Evolutionary conservation across 345 rosid genomes (phyloP).

Genomic region (Streptanthus diversifolius): DNA sequence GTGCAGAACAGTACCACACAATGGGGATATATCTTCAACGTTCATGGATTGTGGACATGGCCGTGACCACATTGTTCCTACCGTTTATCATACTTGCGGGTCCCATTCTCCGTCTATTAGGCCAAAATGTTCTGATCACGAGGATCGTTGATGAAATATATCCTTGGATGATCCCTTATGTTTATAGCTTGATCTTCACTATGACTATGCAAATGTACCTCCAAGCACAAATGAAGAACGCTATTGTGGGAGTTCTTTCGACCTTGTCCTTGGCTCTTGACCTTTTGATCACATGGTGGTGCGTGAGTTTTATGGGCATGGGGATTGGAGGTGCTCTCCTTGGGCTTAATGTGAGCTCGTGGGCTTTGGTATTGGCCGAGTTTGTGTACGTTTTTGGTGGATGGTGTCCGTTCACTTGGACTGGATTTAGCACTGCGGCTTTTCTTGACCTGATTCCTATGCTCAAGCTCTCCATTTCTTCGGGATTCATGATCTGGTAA

Average conservation of each 20-base stretch:
- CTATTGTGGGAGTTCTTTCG: slow-evolving; percentile 41
- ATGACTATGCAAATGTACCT: slow-evolving; percentile 42
- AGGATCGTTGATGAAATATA: slow-evolving; percentile 35
- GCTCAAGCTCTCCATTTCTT: slow-evolving; percentile 56
- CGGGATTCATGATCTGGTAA: slow-evolving; percentile 63
- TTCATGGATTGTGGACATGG: slow-evolving; percentile 46
- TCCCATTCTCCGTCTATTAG: slow-evolving; percentile 39
- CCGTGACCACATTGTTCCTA: slow-evolving; percentile 34
- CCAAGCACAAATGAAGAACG: slow-evolving; percentile 47
- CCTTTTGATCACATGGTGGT: slow-evolving; percentile 43
- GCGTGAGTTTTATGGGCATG: slow-evolving; percentile 39
- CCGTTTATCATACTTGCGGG: slow-evolving; percentile 34
- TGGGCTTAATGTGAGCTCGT: slow-evolving; percentile 41
- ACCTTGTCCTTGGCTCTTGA: slow-evolving; percentile 37
- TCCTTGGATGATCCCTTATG: slow-evolving; percentile 43
- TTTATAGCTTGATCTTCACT: slow-evolving; percentile 27
- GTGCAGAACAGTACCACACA: slow-evolving; percentile 46
- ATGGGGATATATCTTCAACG: slow-evolving; percentile 53
- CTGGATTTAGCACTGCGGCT: slow-evolving; percentile 50
- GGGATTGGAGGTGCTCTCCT: slow-evolving; percentile 53
- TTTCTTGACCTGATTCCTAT: slow-evolving; percentile 48
- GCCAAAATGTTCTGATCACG: slow-evolving; percentile 40
- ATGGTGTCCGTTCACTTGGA: slow-evolving; percentile 70
- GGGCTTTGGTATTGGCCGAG: slow-evolving; percentile 43
- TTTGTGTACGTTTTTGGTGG: slow-evolving; percentile 55